Base-by-base conservation (phyloP, 352 stramenopile species). In the Phytopythium litorale region DNA sequence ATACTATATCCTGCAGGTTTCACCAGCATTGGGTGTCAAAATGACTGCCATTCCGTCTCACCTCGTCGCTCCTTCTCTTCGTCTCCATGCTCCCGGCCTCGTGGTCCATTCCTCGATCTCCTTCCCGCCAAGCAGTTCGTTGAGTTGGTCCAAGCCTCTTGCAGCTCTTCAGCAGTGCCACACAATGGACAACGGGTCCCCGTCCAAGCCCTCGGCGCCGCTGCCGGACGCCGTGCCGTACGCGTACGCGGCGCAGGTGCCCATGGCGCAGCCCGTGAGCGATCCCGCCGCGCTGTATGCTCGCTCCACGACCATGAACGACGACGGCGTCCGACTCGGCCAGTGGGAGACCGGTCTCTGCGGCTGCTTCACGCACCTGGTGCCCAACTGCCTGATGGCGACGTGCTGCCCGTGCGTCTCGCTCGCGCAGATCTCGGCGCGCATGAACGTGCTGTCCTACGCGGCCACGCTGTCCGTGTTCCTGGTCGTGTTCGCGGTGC, bases 311-410 rank as follows among this genome's bases (percentile, higher is more conserved):
- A 59, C 46, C 46, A 33, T 52, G 46, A 52, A 37, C 11, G 60
- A 65, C 15, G 70, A 74, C 43, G 67, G 63, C 16, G 65, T 76
- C 58, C 56, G 59, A 30, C 56, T 68, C 0, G 73, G 73, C 23
- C 59, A 63, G 15, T 88, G 78, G 78, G 70, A 66, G 1, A 58
- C 68, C 1, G 64, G 66, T 4, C 60, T 88, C 18, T 82, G 72
- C 59, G 70, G 78, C 58, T 86, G 74, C 60, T 71, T 70, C 42
- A 45, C 75, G 30, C 75, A 79, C 53, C 60, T 68, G 48, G 62
- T 81, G 48, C 79, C 79, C 45, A 88, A 88, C 50, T 73, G 79
- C 62, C 67, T 72, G 40, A 79, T 86, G 74, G 72, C 78, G 33
- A 75, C 65, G 3, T 68, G 67, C 13, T 81, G 69, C 25, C 74